These are phyloP conservation scores for Monascus purpureus DNA, from an alignment of 495 filamentous ascomycete species.

Conservation along the genomic window DNA sequence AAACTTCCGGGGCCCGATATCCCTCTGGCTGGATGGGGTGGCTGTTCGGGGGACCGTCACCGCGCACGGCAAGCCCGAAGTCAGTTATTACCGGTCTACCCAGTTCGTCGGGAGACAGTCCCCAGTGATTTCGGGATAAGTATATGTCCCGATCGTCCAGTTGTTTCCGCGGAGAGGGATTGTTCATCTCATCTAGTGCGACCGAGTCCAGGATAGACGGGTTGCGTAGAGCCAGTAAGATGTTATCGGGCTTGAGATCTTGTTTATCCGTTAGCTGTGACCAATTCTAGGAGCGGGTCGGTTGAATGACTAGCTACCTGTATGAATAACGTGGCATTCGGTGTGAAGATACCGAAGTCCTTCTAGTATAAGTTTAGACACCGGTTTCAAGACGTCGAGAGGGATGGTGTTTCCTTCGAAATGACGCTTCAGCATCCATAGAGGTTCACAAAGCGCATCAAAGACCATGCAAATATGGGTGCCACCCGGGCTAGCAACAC, in stretches of 20 bases:
- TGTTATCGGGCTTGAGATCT: constrained; percentile 28
- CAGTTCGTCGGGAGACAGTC: constrained; percentile 9
- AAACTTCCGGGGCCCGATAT: constrained; percentile 21
- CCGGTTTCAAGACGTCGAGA: constrained; percentile 13
- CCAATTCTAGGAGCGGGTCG: background rate
- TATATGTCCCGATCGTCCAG: constrained; percentile 13
- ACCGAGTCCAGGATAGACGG: constrained; percentile 14
- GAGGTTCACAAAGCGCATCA: constrained; percentile 18
- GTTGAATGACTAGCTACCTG: constrained; percentile 8
- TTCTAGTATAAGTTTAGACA: constrained; percentile 15
- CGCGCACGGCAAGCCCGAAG: constrained; percentile 20
- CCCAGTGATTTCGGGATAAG: constrained; percentile 19
- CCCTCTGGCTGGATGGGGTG: constrained; percentile 17
- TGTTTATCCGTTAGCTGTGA: background rate
- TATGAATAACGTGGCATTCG: constrained; percentile 22
- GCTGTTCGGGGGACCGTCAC: constrained; percentile 9
- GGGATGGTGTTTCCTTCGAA: constrained; percentile 9
- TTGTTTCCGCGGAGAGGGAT: constrained; percentile 14
- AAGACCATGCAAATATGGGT: constrained; percentile 20
- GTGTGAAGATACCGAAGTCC: constrained; percentile 26
- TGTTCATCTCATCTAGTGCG: constrained; percentile 9
- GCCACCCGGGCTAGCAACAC: constrained; percentile 9
- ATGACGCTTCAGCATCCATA: constrained; percentile 13
- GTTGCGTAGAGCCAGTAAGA: constrained; percentile 24
- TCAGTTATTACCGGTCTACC: constrained; percentile 17